phyloP scores from a whole-genome alignment of 108 stramenopile genomes.

The Cyclotella cryptica region DNA sequence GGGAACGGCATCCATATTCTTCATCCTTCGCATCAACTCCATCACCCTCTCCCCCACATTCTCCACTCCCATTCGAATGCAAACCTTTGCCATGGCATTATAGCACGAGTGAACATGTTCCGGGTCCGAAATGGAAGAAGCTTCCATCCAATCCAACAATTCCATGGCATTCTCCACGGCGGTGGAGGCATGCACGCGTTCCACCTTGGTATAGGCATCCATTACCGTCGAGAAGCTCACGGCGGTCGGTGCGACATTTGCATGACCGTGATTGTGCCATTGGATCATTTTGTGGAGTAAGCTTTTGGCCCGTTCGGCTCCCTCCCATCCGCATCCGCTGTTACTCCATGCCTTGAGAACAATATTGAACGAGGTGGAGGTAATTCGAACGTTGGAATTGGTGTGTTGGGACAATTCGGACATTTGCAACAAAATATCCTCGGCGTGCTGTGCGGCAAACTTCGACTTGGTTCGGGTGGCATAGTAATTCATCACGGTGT shows the following conservation, averaged over 20 bases:
- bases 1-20: conserved; percentile 42
- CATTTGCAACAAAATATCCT: conserved; percentile 48
- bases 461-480: conserved; percentile 22
- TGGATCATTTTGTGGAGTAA: conserved; percentile 46
- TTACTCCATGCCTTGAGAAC: conserved; percentile 53
- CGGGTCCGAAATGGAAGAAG: conserved; percentile 21
- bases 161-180: conserved; percentile 38
- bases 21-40: conserved; percentile 46
- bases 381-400: conserved; percentile 10
- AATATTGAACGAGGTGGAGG: conserved; percentile 52
- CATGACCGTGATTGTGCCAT: conserved; percentile 23
- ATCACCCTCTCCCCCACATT: conserved; percentile 24
- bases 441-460: conserved; percentile 31
- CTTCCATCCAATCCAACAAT: conserved; percentile 40
- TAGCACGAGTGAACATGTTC: conserved; percentile 44
- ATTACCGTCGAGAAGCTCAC: conserved; percentile 46
- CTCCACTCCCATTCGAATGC: conserved; percentile 23
- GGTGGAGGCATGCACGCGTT: neutral
- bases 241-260: conserved; percentile 38
- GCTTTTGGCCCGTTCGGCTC: conserved; percentile 43
- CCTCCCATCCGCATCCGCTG: conserved; percentile 39
- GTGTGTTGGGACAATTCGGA: conserved; percentile 33
- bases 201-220: conserved; percentile 48
- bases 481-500: conserved; percentile 46
- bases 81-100: conserved; percentile 42